Conservation (phyloP, 1,284 basidiomycete species). For the Pseudomicrostroma phylloplanum region DNA sequence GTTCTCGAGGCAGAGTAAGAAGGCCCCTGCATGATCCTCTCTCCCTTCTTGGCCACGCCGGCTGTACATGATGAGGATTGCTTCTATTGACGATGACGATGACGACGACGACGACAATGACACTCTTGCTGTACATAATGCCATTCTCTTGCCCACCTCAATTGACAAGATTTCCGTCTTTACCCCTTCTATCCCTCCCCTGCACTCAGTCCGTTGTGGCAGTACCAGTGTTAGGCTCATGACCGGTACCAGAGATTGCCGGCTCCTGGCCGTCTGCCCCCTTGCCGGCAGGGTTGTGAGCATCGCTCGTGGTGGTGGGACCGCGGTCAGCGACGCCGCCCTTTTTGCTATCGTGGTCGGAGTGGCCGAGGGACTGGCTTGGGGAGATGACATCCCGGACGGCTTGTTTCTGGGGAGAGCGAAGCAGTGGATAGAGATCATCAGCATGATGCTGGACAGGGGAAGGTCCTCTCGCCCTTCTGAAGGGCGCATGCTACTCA, state of each 20-base stretch:
- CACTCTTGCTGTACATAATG: too few relatives aligned
- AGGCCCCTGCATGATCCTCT: too few relatives aligned
- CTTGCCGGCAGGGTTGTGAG: not conserved
- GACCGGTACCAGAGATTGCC: not conserved
- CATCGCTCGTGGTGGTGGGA: not conserved
- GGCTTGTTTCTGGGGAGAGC: slow-evolving; percentile 15
- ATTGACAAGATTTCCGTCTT: too few relatives aligned
- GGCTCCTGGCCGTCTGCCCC: not conserved
- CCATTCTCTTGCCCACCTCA: too few relatives aligned
- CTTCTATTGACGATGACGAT: too few relatives aligned
- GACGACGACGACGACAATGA: too few relatives aligned
- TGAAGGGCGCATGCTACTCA: slow-evolving; percentile 2
- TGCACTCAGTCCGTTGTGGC: not conserved
- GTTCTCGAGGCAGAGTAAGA: not conserved
- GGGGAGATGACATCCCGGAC: slow-evolving; percentile 20
- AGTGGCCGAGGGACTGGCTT: slow-evolving; percentile 14
- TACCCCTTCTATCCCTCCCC: too few relatives aligned
- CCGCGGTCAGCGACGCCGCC: not conserved
- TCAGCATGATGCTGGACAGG: too few relatives aligned
- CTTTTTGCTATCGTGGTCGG: slow-evolving; percentile 14
- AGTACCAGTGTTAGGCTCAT: too few relatives aligned
- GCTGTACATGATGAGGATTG: too few relatives aligned
- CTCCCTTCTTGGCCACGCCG: too few relatives aligned
- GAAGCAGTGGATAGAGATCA: not conserved
- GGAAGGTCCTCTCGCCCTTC: too few relatives aligned